Conservation (phyloP, 2,329 filamentous ascomycete genomes). For the Onygena corvina region DNA sequence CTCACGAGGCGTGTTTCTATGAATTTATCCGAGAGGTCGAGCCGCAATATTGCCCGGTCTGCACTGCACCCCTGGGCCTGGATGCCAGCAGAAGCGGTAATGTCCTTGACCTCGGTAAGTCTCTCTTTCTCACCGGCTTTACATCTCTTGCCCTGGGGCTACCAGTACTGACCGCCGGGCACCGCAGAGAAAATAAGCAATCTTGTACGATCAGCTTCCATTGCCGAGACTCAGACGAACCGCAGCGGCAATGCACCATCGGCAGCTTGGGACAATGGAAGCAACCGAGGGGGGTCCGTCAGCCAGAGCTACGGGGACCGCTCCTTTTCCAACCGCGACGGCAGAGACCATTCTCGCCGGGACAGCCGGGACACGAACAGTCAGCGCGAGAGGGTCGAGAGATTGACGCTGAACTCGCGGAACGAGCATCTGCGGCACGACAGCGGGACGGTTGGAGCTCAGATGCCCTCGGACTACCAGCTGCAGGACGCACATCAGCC, state of each 20-base stretch:
- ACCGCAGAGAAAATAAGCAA: constrained; percentile 79
- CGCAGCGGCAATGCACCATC: constrained; percentile 46
- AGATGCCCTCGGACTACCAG: constrained; percentile 68
- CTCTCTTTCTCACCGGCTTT: background rate
- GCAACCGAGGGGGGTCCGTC: constrained; percentile 23
- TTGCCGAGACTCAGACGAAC: constrained; percentile 46
- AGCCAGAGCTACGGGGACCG: constrained; percentile 23
- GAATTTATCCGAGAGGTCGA: constrained; percentile 95
- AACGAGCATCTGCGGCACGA: constrained; percentile 59
- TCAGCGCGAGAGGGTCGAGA: constrained; percentile 37
- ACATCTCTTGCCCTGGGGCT: no score
- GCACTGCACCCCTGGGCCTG: constrained; percentile 78
- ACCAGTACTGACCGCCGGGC: no score
- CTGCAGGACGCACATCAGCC: constrained; percentile 39
- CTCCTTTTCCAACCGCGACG: constrained; percentile 18
- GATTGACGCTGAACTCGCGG: constrained; percentile 30
- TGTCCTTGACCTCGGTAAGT: constrained; percentile 75
- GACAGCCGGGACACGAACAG: constrained; percentile 32
- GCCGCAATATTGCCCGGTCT: constrained; percentile 85
- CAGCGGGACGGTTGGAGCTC: constrained; percentile 60
- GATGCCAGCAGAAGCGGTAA: constrained; percentile 90
- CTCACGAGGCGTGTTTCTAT: constrained; percentile 97
- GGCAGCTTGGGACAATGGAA: constrained; percentile 45
- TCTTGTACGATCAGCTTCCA: constrained; percentile 72
- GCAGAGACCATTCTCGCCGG: constrained; percentile 25